Conservation (phyloP, 2,329 filamentous ascomycete species). For the Clathrospora elynae region DNA sequence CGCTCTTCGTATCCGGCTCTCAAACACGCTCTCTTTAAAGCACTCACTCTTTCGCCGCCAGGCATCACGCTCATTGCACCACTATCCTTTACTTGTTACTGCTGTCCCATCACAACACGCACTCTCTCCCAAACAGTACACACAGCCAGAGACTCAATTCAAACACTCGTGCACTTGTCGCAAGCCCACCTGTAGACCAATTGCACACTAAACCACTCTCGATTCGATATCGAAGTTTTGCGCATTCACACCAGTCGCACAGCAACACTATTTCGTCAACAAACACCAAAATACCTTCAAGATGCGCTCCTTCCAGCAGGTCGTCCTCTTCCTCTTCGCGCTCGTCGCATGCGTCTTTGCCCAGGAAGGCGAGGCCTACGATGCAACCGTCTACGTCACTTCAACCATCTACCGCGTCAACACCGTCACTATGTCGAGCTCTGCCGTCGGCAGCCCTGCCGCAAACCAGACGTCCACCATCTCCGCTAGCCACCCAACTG, state of each 20-base stretch:
- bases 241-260: conserved; percentile 7
- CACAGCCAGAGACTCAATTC: too few species aligned
- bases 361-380: conserved; percentile 31
- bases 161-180: conserved; percentile 24
- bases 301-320: conserved; percentile 45
- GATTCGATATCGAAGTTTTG: conserved; percentile 10
- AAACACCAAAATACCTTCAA: conserved; percentile 24
- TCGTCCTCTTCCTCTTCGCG: conserved; percentile 43
- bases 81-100: too few species aligned
- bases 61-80: conserved; percentile 4
- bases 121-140: too few species aligned
- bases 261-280: conserved; percentile 11
- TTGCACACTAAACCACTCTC: conserved; percentile 6
- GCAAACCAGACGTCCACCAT: conserved; percentile 45
- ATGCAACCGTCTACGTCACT: conserved; percentile 46
- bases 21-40: conserved; percentile 14
- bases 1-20: conserved; percentile 22
- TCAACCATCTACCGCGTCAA: conserved; percentile 47
- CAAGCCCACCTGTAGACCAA: conserved; percentile 10
- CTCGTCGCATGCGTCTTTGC: conserved; percentile 42
- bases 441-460: conserved; percentile 29
- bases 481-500: conserved; percentile 23
- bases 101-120: conserved; percentile 13
- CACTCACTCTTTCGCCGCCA: conserved; percentile 12
- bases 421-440: conserved; percentile 45